Evolutionary conservation across 768 basidiomycete species (phyloP).

Genomic region (Pisolithus sp.): DNA sequence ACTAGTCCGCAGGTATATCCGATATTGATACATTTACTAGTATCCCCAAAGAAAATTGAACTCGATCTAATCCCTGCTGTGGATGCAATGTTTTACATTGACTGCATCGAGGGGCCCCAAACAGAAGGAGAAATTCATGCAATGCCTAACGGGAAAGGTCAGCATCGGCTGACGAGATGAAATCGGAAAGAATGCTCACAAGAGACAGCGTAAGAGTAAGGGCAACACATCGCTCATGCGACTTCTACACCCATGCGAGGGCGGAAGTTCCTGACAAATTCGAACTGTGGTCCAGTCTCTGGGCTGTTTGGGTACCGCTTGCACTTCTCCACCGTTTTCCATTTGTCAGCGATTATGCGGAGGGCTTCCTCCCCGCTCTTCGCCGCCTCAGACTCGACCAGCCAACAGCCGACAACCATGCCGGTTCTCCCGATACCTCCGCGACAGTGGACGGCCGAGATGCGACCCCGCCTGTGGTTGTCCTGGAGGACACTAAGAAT

Average conservation of each 20-base stretch:
- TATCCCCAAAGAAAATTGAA: not conserved
- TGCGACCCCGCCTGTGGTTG: constrained; percentile 51
- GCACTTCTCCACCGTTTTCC: constrained; percentile 75
- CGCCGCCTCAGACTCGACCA: constrained; percentile 60
- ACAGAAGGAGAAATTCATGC: not conserved
- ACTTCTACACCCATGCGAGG: constrained; percentile 18
- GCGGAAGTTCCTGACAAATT: constrained; percentile 61
- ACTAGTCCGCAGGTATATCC: not conserved
- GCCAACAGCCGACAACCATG: constrained; percentile 67
- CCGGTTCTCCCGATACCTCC: constrained; percentile 71
- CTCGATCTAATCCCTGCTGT: not conserved
- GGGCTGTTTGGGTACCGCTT: constrained; percentile 69
- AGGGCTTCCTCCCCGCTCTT: constrained; percentile 61
- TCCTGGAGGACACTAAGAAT: constrained; percentile 56
- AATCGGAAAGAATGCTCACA: not conserved
- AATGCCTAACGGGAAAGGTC: not conserved
- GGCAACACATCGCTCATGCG: not conserved
- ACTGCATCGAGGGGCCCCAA: not conserved
- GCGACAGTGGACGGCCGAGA: constrained; percentile 72
- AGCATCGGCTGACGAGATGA: not conserved
- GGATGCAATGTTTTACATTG: constrained; percentile 6
- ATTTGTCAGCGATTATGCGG: constrained; percentile 56
- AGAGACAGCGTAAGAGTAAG: not conserved
- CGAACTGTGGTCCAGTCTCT: constrained; percentile 73
- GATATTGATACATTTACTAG: constrained; percentile 4